Evolutionary conservation across 805 yeast species (phyloP), one percentile per base, ranked within the genome.

Genomic region (Candida dajiaensis): DNA sequence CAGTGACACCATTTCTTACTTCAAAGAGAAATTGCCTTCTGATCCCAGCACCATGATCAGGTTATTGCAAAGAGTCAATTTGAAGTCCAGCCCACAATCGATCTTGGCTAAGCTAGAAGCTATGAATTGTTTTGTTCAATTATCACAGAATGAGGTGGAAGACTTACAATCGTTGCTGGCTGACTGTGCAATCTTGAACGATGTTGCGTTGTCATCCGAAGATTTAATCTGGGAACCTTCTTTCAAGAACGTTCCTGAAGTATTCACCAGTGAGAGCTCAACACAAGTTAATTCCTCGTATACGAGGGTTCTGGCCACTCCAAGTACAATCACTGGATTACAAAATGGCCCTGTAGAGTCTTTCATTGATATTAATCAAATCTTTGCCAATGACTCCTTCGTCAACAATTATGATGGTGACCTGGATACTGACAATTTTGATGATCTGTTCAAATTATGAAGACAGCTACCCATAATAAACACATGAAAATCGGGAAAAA

Each of bases 181-280:
- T 18, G 25, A 37, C 0, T 45, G 48, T 29, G 20, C 23, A 3
- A 49, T 60, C 1, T 41, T 58, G n/a, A 33, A 44, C 1, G 59
- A 56, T 33, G 31, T 31, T 1, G 44, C 42, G 2, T 44, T 52
- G n/a, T 41, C 54, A 9, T 33, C 48, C 11, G 54, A 52, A 3
- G 38, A 43, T 20, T n/a, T 53, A 25, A 53, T 59, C 11, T 57
- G 61, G 62, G 56, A 55, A 23, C 56, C 50, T 15, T 46, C 54
- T 3, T 52, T 51, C 33, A 49, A 40, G 16, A 26, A 19, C 7
- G 3, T 8, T 36, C 41, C 19, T 21, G 23, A 26, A 31, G 21
- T 25, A 31, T 10, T 23, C 31, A 13, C 40, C 10, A 19, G 20
- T 8, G 36, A 33, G 11, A 10, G 13, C 15, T 7, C 36, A n/a